Evolutionary conservation across 176 grass and related monocot species (phyloP), one percentile per base, ranked within the genome.

Genomic region (Bonia amplexicaulis): DNA sequence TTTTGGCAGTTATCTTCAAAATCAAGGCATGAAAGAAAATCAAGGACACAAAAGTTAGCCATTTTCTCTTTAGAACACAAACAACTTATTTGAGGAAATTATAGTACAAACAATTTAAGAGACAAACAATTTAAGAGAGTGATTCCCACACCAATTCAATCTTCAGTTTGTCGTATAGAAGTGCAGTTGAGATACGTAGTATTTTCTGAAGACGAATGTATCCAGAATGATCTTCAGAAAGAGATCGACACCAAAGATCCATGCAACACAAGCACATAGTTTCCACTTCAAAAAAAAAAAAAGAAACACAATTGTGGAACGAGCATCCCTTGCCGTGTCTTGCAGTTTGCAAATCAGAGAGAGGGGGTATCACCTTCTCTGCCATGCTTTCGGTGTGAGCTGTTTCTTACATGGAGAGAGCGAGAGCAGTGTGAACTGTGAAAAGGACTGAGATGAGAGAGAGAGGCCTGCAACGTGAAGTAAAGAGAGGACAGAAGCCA

Each of bases 331-430:
- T n/a, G 19, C 12, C 16, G 13, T 59, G 31, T 9, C n/a, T 52
- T 37, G 35, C 35, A 5, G 35, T 5, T 37, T 37, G 17, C 1
- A 10, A 23, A 15, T 35, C 35, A 37, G 35, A 37, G 3, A 41
- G 14, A 41, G 31, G 68, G 47, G 23, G 20, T 0, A 4, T 54
- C 19, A 90, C 88, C 78, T 82, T 77, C 64, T 82, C 88, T 1
- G 78, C 83, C 88, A 85, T 85, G 33, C 5, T 70, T 85, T 19
- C 15, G 7, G 7, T 33, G n/a, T 71, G 54, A 51, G 35, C 35
- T 37, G 4, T 37, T 37, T 37, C 35, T 37, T 37, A 37, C 35
- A 37, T 37, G 35, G 35, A 0, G 31, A 33, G 31, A 33, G 31
- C 4, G 35, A 37, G 35, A 37, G 4, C 35, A 37, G 35, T 5